Evolutionary conservation across 139 green algal genomes (phyloP).

Genomic region (Ettlia oleoabundans): DNA sequence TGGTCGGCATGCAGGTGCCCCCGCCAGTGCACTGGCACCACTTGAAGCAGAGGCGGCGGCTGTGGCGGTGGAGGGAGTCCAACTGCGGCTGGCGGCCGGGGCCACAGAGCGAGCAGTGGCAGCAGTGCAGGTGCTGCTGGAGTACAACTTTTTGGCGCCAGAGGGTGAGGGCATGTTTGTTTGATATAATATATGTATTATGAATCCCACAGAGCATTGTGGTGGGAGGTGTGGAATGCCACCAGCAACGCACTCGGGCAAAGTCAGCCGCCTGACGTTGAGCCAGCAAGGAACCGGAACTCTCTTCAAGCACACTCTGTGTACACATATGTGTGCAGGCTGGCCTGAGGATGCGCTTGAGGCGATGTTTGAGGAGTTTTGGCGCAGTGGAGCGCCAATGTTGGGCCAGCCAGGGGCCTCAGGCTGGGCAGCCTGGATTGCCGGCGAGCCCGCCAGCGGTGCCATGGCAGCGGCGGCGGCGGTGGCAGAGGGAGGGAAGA

Average conservation of each 20-base stretch:
- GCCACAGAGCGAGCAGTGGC: conserved; percentile 67
- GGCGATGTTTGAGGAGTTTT: conserved; percentile 76
- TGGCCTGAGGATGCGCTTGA: conserved; percentile 38
- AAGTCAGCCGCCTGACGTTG: too few relatives aligned
- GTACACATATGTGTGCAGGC: not conserved
- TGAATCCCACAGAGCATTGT: not conserved
- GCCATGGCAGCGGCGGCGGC: not conserved
- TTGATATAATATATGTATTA: too few relatives aligned
- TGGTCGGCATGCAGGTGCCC: conserved; percentile 24
- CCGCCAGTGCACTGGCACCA: conserved; percentile 1
- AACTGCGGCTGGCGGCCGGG: conserved; percentile 59
- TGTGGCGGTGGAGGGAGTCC: conserved; percentile 41
- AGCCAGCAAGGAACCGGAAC: not conserved
- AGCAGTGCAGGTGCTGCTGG: conserved; percentile 65
- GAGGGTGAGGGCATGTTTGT: conserved; percentile 29
- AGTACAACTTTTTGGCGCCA: conserved; percentile 76
- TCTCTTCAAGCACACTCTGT: not conserved
- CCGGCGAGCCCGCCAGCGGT: not conserved
- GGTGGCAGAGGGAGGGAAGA: not conserved
- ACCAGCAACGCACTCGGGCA: too few relatives aligned
- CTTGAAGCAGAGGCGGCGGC: conserved; percentile 51
- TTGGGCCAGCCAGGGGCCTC: conserved; percentile 61
- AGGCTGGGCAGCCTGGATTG: conserved; percentile 67
- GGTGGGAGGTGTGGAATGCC: too few relatives aligned
- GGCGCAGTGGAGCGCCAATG: conserved; percentile 60